Evolutionary conservation across 805 yeast species (phyloP), one percentile per base, ranked within the genome.

Genomic region (Cyberlindnera xishuangbannaensis): DNA sequence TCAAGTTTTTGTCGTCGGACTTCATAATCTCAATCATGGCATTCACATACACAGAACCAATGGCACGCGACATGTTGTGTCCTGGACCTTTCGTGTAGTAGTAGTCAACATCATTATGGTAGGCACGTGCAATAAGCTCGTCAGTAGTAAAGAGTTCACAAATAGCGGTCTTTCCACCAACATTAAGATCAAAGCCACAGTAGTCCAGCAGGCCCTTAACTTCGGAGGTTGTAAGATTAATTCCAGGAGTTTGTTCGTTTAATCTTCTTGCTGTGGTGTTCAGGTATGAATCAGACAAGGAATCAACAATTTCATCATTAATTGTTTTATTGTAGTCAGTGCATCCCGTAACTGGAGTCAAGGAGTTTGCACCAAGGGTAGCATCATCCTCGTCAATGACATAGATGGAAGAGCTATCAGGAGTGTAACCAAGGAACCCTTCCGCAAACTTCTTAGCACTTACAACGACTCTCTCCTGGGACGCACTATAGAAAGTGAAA

Each of bases 391-490:
- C 85, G 27, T 65, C 62, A 16, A 77, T 45, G 10, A 69, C 57
- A 21, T 61, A 47, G 26, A 71, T 47, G 18, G 53, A 60, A 13
- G 65, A 58, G 21, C 61, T 62, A 9, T 71, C 71, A 44, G 73
- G 61, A 3, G 18, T 25, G 13, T 25, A 23, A n/a, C 45, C 41
- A 9, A 44, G 29, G 55, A 80, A 78, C 0, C 84, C 86, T 43
- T 69, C 59, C 8, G 78, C 74, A 50, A 78, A 78, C 47, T 63
- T 59, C 18, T 62, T 53, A 7, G 82, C 72, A 24, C 81, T 71
- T 39, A 69, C 73, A 38, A 67, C 65, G 20, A 73, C 72, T 41
- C 86, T 65, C 39, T 69, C 66, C 28, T 71, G 68, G 31, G 71
- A 71, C 11, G 79, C 68, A 6, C 76, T 52, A 50, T 76, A 79